phyloP scores from a whole-genome alignment of 176 grass and related monocot genomes.

The Eleusine indica region DNA sequence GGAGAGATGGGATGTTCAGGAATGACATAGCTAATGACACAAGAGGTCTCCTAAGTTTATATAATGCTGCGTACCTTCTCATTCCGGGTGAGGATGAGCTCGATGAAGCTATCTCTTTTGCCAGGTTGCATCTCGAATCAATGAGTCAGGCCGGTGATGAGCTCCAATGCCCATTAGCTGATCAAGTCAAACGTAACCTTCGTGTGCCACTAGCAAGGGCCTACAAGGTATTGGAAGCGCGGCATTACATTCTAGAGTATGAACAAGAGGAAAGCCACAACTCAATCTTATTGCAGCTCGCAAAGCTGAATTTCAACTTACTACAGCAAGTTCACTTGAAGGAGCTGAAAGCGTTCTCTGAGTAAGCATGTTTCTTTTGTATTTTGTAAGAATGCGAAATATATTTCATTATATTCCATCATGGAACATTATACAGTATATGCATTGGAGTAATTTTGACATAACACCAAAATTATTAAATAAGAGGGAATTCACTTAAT shows the following conservation, averaged over 20 bases:
- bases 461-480: too few species aligned
- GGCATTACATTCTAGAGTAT: background rate
- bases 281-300: background rate
- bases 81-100: background rate
- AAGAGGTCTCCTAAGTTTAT: slow-evolving; percentile 4
- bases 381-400: too few species aligned
- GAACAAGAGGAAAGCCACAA: background rate
- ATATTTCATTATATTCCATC: too few species aligned
- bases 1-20: background rate
- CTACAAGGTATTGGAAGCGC: background rate
- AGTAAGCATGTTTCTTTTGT: background rate
- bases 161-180: background rate
- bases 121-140: background rate
- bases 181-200: background rate
- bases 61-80: background rate
- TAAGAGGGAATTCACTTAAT: too few species aligned
- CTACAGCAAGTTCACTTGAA: background rate
- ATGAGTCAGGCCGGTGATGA: accelerated
- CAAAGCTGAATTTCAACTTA: slow-evolving; percentile 14
- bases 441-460: too few species aligned
- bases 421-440: too few species aligned
- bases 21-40: background rate
- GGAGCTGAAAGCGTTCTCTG: slow-evolving; percentile 2
- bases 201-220: background rate
- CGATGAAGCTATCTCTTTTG: background rate